Evolutionary conservation across 75 land plant genomes (phyloP), one percentile per base, ranked within the genome.

Genomic region (Chamaecyparis obtusa): DNA sequence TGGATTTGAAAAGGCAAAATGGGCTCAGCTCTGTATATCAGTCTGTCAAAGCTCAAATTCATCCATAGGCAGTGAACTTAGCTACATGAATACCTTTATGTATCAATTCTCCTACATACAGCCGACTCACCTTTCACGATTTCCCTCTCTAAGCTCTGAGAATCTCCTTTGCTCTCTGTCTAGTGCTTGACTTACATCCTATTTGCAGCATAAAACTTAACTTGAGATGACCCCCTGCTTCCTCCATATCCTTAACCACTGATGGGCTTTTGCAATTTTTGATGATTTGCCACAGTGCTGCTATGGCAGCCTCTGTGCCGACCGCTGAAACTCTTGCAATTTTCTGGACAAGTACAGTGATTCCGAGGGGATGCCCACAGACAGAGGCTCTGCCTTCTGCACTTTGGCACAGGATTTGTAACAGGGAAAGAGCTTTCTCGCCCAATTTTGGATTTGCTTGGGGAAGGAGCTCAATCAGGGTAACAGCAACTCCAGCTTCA

Each of bases 351-450:
- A 92, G 88, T 46, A 87, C 76, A 9, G 92, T 91, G 24, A 93
- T 44, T 35, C 89, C 92, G 0, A 60, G 86, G 1, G 89, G 76
- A 85, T 95, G 96, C 30, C 86, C 64, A 24, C 91, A 86, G 0
- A 94, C 87, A 14, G 87, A 87, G 1, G 89, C 91, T 16, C 96
- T 67, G 32, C 96, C 96, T 15, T 90, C 93, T 8, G 93, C 93
- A 19, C 89, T 88, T 5, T 85, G 32, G 77, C 96, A 95, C 32
- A 95, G 39, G 16, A 90, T 87, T 37, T 91, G 93, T 77, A 93
- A 83, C 24, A 87, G 55, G 5, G 76, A 88, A 24, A 92, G 51
- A 9, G 84, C 83, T 5, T 67, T 48, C 85, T 92, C 92, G 17
- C 21, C 39, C 54, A 37, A 41, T 37, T 83, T 87, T 16, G 83